These are phyloP conservation scores for Camellia lanceoleosa DNA, from an alignment of 148 eudicot species.

Conservation along the genomic window DNA sequence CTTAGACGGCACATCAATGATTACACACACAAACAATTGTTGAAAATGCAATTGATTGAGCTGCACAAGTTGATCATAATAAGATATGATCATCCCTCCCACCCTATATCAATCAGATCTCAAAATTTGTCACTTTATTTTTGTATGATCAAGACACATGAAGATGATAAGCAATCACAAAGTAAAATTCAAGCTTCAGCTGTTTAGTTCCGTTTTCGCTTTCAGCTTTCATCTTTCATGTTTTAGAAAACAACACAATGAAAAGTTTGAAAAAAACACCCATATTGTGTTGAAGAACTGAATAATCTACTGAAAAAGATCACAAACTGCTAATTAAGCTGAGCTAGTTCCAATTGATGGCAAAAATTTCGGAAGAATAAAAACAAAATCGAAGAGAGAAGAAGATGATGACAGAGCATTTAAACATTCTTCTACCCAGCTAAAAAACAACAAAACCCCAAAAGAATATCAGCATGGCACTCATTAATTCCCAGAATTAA, in stretches of 20 bases:
- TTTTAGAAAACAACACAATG: no score
- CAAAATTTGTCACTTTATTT: no score
- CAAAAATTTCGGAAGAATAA: not conserved
- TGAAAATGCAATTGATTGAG: not conserved
- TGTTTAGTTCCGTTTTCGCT: no score
- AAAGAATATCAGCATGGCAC: not conserved
- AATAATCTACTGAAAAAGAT: not conserved
- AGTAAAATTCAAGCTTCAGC: not conserved
- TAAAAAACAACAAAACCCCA: not conserved
- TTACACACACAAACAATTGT: not conserved
- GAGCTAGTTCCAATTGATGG: not conserved
- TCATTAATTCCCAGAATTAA: not conserved
- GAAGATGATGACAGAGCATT: not conserved
- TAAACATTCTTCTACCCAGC: not conserved
- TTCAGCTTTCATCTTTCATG: no score
- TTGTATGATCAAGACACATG: no score
- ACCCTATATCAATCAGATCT: no score
- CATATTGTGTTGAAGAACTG: not conserved
- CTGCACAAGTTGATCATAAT: not conserved
- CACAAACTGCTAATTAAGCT: not conserved
- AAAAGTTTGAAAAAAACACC: no score
- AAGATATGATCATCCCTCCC: no score
- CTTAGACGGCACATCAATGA: constrained; percentile 20
- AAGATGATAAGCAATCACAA: no score
- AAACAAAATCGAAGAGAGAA: not conserved